Percentiles rank a stretch among this genome's conserved stretches.
These are phyloP conservation scores for Lumnitzera racemosa DNA, from an alignment of 345 rosid species.

Conservation along the genomic window DNA sequence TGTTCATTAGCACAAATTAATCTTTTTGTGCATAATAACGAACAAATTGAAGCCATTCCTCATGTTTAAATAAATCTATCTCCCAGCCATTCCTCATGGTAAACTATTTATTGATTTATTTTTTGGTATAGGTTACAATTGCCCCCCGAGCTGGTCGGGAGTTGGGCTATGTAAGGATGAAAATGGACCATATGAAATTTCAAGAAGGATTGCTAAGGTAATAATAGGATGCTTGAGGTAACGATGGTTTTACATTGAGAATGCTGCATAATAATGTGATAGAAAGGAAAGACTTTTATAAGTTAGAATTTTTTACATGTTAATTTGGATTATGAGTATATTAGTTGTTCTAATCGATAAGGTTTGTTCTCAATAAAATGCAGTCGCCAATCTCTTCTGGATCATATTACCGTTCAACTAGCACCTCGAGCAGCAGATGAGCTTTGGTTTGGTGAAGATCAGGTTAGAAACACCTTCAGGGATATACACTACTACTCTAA, in stretches of 20 bases:
- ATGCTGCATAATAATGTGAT: not conserved
- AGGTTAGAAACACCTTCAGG: constrained; percentile 40
- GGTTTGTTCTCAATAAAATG: constrained; percentile 12
- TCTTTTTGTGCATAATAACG: too few species aligned
- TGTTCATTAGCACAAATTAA: not conserved
- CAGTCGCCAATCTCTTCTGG: constrained; percentile 87
- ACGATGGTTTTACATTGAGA: not conserved
- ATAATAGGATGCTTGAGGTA: too few species aligned
- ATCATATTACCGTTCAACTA: constrained; percentile 88
- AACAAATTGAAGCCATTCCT: too few species aligned
- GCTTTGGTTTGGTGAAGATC: constrained; percentile 73
- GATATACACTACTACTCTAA: too few species aligned
- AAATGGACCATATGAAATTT: constrained; percentile 80
- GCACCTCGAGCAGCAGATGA: constrained; percentile 99
- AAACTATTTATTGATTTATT: constrained; percentile 2
- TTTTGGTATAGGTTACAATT: constrained; percentile 59
- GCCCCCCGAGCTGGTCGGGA: constrained; percentile 95
- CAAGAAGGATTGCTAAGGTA: constrained; percentile 84
- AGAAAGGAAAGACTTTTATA: too few species aligned
- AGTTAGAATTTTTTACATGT: too few species aligned
- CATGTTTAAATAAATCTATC: too few species aligned
- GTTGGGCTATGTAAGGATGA: constrained; percentile 80
- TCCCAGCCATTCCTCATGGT: too few species aligned
- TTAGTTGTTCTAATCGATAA: not conserved
- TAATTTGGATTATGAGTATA: too few species aligned